Conservation (phyloP, 768 basidiomycete species). For the Nidularia sp. region DNA sequence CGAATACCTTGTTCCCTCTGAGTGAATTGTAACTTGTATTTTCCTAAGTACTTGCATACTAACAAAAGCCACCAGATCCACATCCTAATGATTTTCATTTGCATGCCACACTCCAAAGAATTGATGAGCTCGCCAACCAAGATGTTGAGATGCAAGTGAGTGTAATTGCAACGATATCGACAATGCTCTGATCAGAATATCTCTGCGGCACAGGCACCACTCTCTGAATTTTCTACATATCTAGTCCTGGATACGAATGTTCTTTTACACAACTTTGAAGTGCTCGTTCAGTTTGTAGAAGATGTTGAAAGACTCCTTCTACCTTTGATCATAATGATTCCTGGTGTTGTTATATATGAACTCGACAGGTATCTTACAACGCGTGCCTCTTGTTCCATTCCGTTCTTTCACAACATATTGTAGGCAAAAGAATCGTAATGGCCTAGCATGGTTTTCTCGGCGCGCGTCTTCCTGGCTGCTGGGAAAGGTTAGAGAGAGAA, state of each 20-base stretch:
- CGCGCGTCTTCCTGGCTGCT: conserved; percentile 68
- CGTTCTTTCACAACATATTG: no score
- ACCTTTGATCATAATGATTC: conserved; percentile 65
- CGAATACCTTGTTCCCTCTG: no score
- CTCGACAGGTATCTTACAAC: conserved; percentile 75
- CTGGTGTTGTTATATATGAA: conserved; percentile 72
- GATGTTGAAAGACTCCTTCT: conserved; percentile 48
- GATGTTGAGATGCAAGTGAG: conserved; percentile 76
- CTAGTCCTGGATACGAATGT: conserved; percentile 81
- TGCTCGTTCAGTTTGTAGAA: conserved; percentile 58
- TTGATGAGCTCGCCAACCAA: conserved; percentile 53
- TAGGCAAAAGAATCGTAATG: conserved; percentile 45
- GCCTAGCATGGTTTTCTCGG: conserved; percentile 61
- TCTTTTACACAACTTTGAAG: conserved; percentile 62
- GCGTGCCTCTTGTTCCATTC: no score
- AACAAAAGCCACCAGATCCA: no score
- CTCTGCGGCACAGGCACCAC: conserved; percentile 29
- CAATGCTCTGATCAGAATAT: neutral
- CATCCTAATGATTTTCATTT: conserved; percentile 12
- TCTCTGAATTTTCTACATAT: conserved; percentile 36
- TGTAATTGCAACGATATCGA: neutral
- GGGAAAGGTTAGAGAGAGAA: conserved; percentile 53
- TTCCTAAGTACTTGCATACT: no score
- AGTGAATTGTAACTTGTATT: no score
- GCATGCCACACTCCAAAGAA: conserved; percentile 41